Evolutionary conservation across 441 rosid genomes (phyloP).

Genomic region (Erodium chrysanthum): DNA sequence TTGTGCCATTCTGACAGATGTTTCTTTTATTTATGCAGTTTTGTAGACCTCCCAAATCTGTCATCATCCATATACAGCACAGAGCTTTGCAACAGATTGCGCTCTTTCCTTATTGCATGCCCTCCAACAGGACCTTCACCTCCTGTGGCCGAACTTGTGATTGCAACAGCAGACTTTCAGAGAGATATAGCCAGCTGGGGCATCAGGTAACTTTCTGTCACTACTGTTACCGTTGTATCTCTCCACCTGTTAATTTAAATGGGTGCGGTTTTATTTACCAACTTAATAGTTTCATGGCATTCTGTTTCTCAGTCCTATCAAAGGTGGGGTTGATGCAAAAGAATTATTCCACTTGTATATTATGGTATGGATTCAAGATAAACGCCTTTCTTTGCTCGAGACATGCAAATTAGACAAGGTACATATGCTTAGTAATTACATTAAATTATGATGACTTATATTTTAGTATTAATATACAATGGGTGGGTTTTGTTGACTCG

Average conservation of each 20-base stretch:
- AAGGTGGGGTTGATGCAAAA: slow-evolving; percentile 93
- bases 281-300: slow-evolving; percentile 18
- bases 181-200: slow-evolving; percentile 83
- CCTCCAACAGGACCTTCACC: slow-evolving; percentile 94
- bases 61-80: slow-evolving; percentile 84
- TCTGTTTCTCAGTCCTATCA: slow-evolving; percentile 50
- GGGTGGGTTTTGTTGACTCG: slow-evolving; percentile 20
- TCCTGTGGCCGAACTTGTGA: slow-evolving; percentile 79
- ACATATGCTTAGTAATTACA: slow-evolving; percentile 12
- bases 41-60: slow-evolving; percentile 79
- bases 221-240: slow-evolving; percentile 6
- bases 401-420: slow-evolving; percentile 94
- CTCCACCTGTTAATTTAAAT: background rate
- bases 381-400: slow-evolving; percentile 74
- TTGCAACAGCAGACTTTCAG: slow-evolving; percentile 92
- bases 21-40: slow-evolving; percentile 43
- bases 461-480: slow-evolving; percentile 10
- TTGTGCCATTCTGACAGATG: background rate
- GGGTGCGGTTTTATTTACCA: slow-evolving; percentile 6
- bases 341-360: slow-evolving; percentile 86
- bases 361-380: slow-evolving; percentile 95
- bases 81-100: slow-evolving; percentile 80
- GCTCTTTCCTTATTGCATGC: slow-evolving; percentile 77
- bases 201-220: slow-evolving; percentile 41
- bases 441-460: background rate